Evolutionary conservation across 2,329 filamentous ascomycete species (phyloP).

Genomic region (Thermothelomyces thermophilus): DNA sequence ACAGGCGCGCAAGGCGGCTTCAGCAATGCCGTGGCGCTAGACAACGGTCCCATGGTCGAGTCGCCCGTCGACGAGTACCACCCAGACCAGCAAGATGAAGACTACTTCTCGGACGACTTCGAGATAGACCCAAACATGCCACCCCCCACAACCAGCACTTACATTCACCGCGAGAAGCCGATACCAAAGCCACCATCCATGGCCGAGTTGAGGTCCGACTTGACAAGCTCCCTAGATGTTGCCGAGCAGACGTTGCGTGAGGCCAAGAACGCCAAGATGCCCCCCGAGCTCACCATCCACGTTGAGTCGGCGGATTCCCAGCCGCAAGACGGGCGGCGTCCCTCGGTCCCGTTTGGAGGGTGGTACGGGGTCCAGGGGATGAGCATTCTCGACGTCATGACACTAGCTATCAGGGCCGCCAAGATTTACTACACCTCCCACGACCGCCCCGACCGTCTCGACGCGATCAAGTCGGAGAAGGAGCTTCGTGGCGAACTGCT

Average conservation of each 20-base stretch:
- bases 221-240: conserved; percentile 63
- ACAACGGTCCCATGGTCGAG: conserved; percentile 36
- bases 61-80: conserved; percentile 41
- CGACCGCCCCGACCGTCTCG: conserved; percentile 75
- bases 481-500: conserved; percentile 78
- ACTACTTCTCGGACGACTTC: conserved; percentile 49
- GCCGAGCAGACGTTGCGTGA: conserved; percentile 62
- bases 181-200: conserved; percentile 80
- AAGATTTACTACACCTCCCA: conserved; percentile 96
- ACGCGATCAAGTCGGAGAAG: conserved; percentile 81
- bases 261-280: conserved; percentile 36
- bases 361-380: conserved; percentile 88
- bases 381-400: conserved; percentile 86
- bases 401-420: conserved; percentile 88
- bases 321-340: conserved; percentile 21
- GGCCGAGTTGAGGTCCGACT: conserved; percentile 61
- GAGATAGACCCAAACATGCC: conserved; percentile 69
- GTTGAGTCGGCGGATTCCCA: conserved; percentile 14
- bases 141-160: conserved; percentile 95
- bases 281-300: conserved; percentile 21
- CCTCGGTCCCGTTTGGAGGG: conserved; percentile 43
- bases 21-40: conserved; percentile 21
- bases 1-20: conserved; percentile 33
- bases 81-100: conserved; percentile 30
- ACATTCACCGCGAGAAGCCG: conserved; percentile 75